Conservation (phyloP, 352 stramenopile genomes). For the Globisporangium irregulare region DNA sequence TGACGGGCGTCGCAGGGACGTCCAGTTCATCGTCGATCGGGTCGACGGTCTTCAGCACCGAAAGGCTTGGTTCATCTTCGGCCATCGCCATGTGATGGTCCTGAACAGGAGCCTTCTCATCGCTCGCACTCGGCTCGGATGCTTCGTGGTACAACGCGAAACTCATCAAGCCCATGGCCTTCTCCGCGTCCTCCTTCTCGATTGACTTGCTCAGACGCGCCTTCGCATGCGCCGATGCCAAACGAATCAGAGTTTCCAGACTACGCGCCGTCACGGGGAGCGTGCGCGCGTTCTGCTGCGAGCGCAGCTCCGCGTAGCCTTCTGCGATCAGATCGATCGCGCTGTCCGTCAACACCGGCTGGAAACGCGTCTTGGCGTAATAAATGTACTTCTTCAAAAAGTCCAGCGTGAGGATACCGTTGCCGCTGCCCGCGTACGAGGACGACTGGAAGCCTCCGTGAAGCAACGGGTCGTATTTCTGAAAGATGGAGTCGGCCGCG, state of each 20-base stretch:
- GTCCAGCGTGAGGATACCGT: conserved; percentile 91
- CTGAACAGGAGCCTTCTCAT: conserved; percentile 14
- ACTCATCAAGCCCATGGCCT: conserved; percentile 95
- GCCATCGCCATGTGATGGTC: conserved; percentile 8
- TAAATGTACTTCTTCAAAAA: conserved; percentile 99
- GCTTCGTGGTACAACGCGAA: conserved; percentile 98
- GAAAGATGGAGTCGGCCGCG: conserved; percentile 82
- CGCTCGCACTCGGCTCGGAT: conserved; percentile 31
- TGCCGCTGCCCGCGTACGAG: conserved; percentile 40
- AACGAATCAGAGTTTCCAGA: conserved; percentile 99
- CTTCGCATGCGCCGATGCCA: conserved; percentile 98
- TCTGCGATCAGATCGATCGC: conserved; percentile 95
- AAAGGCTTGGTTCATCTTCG: background rate
- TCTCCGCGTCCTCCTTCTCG: conserved; percentile 77
- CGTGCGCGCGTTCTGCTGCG: conserved; percentile 91
- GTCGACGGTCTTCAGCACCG: conserved; percentile 8
- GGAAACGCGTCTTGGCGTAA: conserved; percentile 96
- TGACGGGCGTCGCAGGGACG: conserved; percentile 12
- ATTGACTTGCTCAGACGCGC: conserved; percentile 89
- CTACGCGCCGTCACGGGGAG: conserved; percentile 97
- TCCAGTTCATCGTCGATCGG: conserved; percentile 24
- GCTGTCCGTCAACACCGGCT: conserved; percentile 80
- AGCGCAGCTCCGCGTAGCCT: conserved; percentile 96
- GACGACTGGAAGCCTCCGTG: conserved; percentile 71
- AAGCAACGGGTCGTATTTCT: conserved; percentile 89